Evolutionary conservation across 2,329 filamentous ascomycete species (phyloP).

Genomic region (Colletotrichum melonis): DNA sequence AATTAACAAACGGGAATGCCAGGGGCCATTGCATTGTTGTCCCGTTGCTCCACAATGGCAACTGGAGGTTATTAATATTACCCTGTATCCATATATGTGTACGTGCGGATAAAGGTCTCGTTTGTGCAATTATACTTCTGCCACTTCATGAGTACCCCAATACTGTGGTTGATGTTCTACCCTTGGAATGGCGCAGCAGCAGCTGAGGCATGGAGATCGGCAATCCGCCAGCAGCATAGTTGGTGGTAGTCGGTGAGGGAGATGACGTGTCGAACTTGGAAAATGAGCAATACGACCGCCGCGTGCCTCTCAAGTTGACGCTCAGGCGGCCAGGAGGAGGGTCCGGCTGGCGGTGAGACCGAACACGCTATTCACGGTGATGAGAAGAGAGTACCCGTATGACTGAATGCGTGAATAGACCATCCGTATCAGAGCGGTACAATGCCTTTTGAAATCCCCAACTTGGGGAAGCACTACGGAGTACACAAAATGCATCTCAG

Average conservation of each 20-base stretch:
- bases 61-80: background rate
- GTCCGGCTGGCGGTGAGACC: background rate
- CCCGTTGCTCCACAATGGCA: background rate
- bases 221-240: background rate
- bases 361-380: background rate
- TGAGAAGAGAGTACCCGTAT: background rate
- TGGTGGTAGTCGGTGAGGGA: background rate
- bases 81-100: background rate
- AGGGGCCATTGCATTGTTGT: background rate
- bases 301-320: background rate
- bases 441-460: background rate
- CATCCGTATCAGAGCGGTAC: background rate
- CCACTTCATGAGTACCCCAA: no score
- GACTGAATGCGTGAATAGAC: background rate
- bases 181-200: background rate
- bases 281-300: background rate
- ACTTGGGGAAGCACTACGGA: background rate
- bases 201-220: background rate
- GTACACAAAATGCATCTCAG: background rate
- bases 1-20: background rate
- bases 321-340: background rate
- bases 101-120: background rate
- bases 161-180: background rate
- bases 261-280: background rate
- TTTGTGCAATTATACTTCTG: background rate